Base-by-base conservation (phyloP, 169 alveolate species). In the Plasmodium falciparum region DNA sequence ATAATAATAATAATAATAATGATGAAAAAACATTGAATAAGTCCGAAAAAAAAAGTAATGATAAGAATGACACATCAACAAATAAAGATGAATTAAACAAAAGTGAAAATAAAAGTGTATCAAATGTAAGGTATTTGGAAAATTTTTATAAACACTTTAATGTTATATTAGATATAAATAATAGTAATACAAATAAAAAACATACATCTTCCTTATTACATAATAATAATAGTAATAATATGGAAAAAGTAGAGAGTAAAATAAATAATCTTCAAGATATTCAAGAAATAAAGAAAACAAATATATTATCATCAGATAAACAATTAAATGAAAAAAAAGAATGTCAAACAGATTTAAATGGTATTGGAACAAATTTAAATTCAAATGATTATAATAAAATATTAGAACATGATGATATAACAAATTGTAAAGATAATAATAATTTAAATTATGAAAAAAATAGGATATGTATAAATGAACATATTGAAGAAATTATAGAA, bases 61-160 rank as follows among this genome's bases (percentile, higher is more conserved):
- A 52, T 43, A 67, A 78, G 15, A 29, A 50, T n/a, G 59, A 24
- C 1, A 45, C n/a, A 13, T 67, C 24, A 3, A 61, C 13, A 17
- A 56, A 52, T 54, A 52, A n/a, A 22, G 70, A 73, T 50, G 50
- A 45, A 12, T 47, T 50, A 78, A 12, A 29, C 20, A 78, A 65
- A 70, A 8, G 22, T 0, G 9, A 5, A 0, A 5, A 39, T 39
- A 63, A 65, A 43, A 22, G 72, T 24, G 29, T 29, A 24, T 24
- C 74, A 22, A 78, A 24, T 20, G 78, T 65, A 66, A 78, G 52
- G 26, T 13, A 47, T 20, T 71, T 78, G 67, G 89, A 17, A 67
- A 78, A 78, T 45, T 78, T 78, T 65, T 78, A 78, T 59, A 78
- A 66, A 29, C 89, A 78, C 47, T 78, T 78, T 24, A 59, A 54